Evolutionary conservation across 148 eudicot genomes (phyloP).

Genomic region (Vaccinium corymbosum): DNA sequence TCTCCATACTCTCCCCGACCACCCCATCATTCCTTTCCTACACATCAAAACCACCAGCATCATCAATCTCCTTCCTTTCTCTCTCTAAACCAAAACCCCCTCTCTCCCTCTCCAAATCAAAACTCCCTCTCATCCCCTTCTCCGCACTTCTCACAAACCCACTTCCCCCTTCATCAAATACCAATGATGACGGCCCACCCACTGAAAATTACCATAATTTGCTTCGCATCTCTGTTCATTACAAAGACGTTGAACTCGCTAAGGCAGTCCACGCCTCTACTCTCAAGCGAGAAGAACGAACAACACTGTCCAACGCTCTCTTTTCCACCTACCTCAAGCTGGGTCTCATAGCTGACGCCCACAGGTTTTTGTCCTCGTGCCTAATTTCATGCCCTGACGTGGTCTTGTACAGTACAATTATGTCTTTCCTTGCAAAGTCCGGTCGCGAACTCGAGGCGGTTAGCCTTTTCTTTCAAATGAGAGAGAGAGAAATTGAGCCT

Average conservation of each 20-base stretch:
- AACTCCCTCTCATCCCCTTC: slow-evolving; percentile 21
- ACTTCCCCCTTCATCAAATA: slow-evolving; percentile 20
- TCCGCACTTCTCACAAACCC: slow-evolving; percentile 34
- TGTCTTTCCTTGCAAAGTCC: slow-evolving; percentile 53
- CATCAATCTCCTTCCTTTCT: not conserved
- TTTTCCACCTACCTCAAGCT: slow-evolving; percentile 56
- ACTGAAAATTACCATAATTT: slow-evolving; percentile 32
- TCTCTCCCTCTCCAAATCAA: slow-evolving; percentile 13
- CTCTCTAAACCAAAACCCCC: slow-evolving; percentile 1
- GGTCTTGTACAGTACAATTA: slow-evolving; percentile 54
- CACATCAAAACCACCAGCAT: slow-evolving; percentile 17
- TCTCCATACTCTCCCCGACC: slow-evolving; percentile 15
- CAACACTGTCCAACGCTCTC: slow-evolving; percentile 35
- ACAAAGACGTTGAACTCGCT: slow-evolving; percentile 41
- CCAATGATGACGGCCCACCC: slow-evolving; percentile 15
- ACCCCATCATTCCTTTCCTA: slow-evolving; percentile 19
- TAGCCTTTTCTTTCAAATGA: slow-evolving; percentile 52
- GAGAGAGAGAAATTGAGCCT: slow-evolving; percentile 49
- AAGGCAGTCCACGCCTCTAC: slow-evolving; percentile 58
- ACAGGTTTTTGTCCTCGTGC: slow-evolving; percentile 39
- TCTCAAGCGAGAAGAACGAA: slow-evolving; percentile 53
- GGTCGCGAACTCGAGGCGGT: slow-evolving; percentile 49
- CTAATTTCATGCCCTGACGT: slow-evolving; percentile 51
- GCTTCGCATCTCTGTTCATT: slow-evolving; percentile 44
- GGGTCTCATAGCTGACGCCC: slow-evolving; percentile 45